A percentile compares a stretch with the other conserved stretches of the same genome.
phyloP scores from a whole-genome alignment of 2,329 filamentous ascomycete genomes.

The Helotiales sp. region DNA sequence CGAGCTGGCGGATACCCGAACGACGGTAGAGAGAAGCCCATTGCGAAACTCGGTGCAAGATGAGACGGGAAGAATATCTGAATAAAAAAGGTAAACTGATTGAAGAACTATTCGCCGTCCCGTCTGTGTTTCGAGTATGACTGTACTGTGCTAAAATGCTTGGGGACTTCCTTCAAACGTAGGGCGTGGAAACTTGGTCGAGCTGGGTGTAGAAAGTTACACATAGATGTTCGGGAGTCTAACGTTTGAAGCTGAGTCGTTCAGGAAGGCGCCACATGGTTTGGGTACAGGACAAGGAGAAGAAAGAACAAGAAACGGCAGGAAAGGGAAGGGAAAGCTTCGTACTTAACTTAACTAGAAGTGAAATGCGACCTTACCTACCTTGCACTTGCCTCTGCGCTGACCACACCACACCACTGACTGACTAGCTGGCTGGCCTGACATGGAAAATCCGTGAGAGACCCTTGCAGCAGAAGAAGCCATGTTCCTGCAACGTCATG shows the following conservation, averaged over 20 bases:
- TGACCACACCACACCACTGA: conserved; percentile 5
- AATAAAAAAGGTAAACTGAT: background rate
- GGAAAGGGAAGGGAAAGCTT: conserved; percentile 7
- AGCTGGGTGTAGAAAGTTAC: conserved; percentile 2
- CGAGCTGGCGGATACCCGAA: conserved; percentile 43
- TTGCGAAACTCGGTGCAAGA: conserved; percentile 13
- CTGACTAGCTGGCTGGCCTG: background rate
- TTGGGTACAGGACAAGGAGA: background rate
- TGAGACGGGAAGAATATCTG: background rate
- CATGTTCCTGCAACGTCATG: conserved; percentile 25
- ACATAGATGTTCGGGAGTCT: conserved; percentile 1
- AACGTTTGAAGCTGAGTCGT: conserved; percentile 10
- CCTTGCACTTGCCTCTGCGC: background rate
- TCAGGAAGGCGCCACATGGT: background rate
- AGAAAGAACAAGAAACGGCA: background rate
- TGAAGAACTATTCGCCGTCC: background rate
- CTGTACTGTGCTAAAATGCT: conserved; percentile 5
- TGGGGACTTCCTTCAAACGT: background rate
- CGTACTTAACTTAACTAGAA: conserved; percentile 14
- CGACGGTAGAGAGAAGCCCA: conserved; percentile 37
- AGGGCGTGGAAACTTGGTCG: background rate
- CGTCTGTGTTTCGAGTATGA: background rate
- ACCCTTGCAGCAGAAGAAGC: background rate
- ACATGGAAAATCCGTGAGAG: background rate
- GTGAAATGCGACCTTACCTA: conserved; percentile 3